Evolutionary conservation across 208 protist species (phyloP).

Genomic region (Sergeia podlipaevii): DNA sequence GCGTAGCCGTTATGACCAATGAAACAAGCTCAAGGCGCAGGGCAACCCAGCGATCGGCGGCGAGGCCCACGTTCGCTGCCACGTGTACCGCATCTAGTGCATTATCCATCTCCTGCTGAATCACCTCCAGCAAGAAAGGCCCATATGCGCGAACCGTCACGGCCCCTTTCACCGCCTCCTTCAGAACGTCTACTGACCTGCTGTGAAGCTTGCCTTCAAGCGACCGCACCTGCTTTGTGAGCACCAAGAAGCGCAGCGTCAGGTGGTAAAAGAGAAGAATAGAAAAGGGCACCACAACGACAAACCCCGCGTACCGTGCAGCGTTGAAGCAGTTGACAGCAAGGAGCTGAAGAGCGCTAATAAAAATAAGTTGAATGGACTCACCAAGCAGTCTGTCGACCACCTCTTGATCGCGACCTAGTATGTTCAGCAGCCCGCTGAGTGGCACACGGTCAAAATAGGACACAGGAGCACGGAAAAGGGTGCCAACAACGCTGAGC

Average conservation of each 20-base stretch:
- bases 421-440: conserved; percentile 46
- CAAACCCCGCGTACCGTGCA: conserved; percentile 49
- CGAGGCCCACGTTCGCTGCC: conserved; percentile 42
- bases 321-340: conserved; percentile 62
- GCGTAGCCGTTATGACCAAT: conserved; percentile 50
- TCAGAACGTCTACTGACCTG: conserved; percentile 41
- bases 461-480: conserved; percentile 68
- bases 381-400: conserved; percentile 56
- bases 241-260: conserved; percentile 52
- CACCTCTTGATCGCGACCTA: conserved; percentile 68
- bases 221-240: conserved; percentile 65
- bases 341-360: conserved; percentile 55
- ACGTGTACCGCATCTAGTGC: conserved; percentile 57
- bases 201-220: conserved; percentile 53
- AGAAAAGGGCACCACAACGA: conserved; percentile 56
- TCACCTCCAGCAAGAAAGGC: conserved; percentile 18
- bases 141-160: conserved; percentile 68
- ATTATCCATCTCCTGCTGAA: conserved; percentile 48
- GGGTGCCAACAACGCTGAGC: conserved; percentile 38
- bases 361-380: conserved; percentile 55
- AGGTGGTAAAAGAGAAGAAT: conserved; percentile 73
- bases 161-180: conserved; percentile 56
- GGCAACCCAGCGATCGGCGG: conserved; percentile 66
- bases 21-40: conserved; percentile 70
- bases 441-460: conserved; percentile 69